phyloP scores from a whole-genome alignment of 257 asterid species.

The Verbena officinalis region DNA sequence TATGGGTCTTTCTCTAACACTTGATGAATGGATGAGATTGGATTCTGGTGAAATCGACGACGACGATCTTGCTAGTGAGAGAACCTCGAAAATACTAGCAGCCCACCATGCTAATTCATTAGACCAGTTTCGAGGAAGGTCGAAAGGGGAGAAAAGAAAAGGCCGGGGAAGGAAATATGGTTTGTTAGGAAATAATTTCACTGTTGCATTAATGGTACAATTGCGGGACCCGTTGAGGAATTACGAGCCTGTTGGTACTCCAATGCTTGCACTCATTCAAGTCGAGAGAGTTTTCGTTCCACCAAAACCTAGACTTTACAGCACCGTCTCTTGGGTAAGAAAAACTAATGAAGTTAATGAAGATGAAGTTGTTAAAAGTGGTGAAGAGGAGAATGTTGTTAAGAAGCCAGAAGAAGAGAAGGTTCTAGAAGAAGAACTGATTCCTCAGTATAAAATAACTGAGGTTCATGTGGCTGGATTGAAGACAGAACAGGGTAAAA shows the following conservation, averaged over 20 bases:
- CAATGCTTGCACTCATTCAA: constrained; percentile 96
- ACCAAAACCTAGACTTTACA: constrained; percentile 79
- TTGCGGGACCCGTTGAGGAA: constrained; percentile 89
- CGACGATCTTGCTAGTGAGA: constrained; percentile 66
- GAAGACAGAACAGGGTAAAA: constrained; percentile 66
- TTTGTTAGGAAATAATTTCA: constrained; percentile 85
- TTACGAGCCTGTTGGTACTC: constrained; percentile 91
- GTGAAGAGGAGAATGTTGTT: constrained; percentile 23
- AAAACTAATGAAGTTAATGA: constrained; percentile 44
- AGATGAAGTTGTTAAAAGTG: constrained; percentile 10
- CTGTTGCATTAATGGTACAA: constrained; percentile 95
- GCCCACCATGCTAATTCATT: constrained; percentile 86
- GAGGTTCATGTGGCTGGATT: constrained; percentile 88
- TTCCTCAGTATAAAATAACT: constrained; percentile 74
- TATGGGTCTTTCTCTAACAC: constrained; percentile 87
- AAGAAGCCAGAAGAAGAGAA: constrained; percentile 51
- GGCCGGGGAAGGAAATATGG: constrained; percentile 74
- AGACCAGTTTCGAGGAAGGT: constrained; percentile 67
- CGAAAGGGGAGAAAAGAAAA: constrained; percentile 76
- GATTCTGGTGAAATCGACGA: constrained; percentile 91
- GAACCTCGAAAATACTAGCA: constrained; percentile 76
- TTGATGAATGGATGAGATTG: constrained; percentile 96
- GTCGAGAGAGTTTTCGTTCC: constrained; percentile 92
- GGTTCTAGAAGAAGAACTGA: constrained; percentile 48
- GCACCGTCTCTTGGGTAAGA: constrained; percentile 53